Base-by-base conservation (phyloP, 495 filamentous ascomycete genomes). In the Lentithecium fluviatile region DNA sequence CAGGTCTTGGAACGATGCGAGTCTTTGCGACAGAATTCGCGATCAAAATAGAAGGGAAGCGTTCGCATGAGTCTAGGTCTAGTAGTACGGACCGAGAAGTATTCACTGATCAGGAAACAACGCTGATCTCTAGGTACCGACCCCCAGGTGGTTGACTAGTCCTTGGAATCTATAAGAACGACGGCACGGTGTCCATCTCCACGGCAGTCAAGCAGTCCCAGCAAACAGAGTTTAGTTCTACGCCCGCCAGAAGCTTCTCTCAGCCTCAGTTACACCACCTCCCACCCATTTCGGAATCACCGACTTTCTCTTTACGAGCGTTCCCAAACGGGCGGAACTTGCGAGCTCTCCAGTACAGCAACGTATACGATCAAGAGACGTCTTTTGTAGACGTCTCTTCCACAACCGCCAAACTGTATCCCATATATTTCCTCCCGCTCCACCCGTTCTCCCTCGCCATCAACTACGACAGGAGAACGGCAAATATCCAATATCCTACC, bases 391-490 rank as follows among this genome's bases (percentile, higher is more conserved):
- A 20, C 51, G 52, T 55, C 52, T 36, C 29, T 17, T n/a, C 32
- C 20, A 34, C 62, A 48, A 49, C 45, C 62, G 62, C 52, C 38
- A 60, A 21, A 32, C 52, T 42, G 56, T 65, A 65, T 56, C 62
- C 62, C 40, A 65, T 65, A 38, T 65, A 65, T 50, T 65, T 65
- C 36, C 56, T 65, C 32, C 62, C 56, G 10, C 52, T 65, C n/a
- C 62, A 65, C 38, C 62, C 62, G 4, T 65, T 65, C 51, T 65
- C 62, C 26, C 42, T 65, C 45, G 62, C 62, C 26, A 65, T 65
- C 50, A 65, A 65, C 42, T 56, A 50, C 51, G 45, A 50, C 4
- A 10, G 56, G 24, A 20, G 56, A 43, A 56, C 34, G 45, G 19
- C 50, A n/a, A 36, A 51, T 15, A 26, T 29, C 2, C 29, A 20